These are phyloP conservation scores for Insectozyma bohioensis DNA, from an alignment of 1,139 yeast genomes.

Conservation along the genomic window DNA sequence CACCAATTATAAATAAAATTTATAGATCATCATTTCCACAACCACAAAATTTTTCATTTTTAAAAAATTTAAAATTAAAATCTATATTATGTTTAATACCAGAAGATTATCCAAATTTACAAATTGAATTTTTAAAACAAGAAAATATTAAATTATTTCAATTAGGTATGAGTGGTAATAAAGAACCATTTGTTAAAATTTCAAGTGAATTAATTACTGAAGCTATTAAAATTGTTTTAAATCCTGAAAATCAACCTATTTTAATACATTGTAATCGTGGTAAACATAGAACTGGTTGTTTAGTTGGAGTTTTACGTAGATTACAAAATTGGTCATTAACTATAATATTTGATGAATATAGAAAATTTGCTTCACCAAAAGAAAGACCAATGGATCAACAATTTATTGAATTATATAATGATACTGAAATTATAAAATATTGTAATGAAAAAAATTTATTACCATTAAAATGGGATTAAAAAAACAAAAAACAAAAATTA, in stretches of 20 bases:
- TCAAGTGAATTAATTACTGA: conserved; percentile 74
- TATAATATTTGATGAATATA: conserved; percentile 90
- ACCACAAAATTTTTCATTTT: conserved; percentile 72
- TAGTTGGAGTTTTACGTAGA: conserved; percentile 87
- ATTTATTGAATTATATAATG: conserved; percentile 85
- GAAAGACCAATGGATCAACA: conserved; percentile 95
- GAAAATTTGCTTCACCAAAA: conserved; percentile 93
- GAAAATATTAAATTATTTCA: conserved; percentile 73
- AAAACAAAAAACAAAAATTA: neutral
- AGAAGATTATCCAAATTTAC: conserved; percentile 84
- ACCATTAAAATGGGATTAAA: conserved; percentile 63
- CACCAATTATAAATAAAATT: conserved; percentile 75
- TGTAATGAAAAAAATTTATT: conserved; percentile 58
- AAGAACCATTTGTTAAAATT: conserved; percentile 89
- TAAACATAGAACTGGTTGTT: conserved; percentile 94
- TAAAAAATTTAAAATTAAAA: conserved; percentile 61
- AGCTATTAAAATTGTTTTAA: conserved; percentile 76
- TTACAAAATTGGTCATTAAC: conserved; percentile 91
- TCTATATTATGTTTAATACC: conserved; percentile 84
- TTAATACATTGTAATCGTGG: conserved; percentile 95
- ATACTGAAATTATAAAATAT: conserved; percentile 51
- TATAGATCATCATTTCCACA: conserved; percentile 91
- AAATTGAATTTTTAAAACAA: conserved; percentile 57
- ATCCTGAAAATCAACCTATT: conserved; percentile 87
- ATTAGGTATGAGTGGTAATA: conserved; percentile 92